Base-by-base conservation (phyloP, 2,329 filamentous ascomycete genomes). In the Colletotrichum acutatum region DNA sequence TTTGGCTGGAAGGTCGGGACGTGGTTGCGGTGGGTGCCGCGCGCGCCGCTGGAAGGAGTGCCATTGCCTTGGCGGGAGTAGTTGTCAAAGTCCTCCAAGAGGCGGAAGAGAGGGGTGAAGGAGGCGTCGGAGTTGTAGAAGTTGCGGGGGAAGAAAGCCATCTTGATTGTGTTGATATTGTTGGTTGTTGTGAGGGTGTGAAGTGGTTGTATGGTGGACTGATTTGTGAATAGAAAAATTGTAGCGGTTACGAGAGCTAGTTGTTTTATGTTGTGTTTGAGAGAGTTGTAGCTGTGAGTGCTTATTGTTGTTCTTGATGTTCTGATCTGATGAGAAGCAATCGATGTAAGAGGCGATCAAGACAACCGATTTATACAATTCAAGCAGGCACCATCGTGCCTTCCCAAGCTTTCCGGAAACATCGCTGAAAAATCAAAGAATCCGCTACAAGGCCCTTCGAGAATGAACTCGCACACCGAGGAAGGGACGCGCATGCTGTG, bases 1-100 rank as follows among this genome's bases (percentile, higher is more conserved):
- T 91, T 93, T 67, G 94, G 94, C 71, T 90, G 88, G 88, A 95
- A 95, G 79, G 89, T 85, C 59, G 85, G 86, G 60, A 88, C 76
- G 71, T 76, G 77, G 56, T 74, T 77, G 68, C 75, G 77, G 64
- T 75, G 66, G 22, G 71, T 74, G 61, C 77, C 76, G 57, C 76
- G 72, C 37, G 62, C 30, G 32, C 42, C 32, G 59, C 77, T 79
- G 46, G 76, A 66, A 59, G 75, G 74, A 42, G 75, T 76, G 19
- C 60, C 66, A 12, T 63, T 59, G 53, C 71, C 74, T 74, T 86
- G 83, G 58, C 83, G 84, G 74, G 83, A 84, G 82, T 91, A 90
- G 79, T 82, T 85, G 79, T 92, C 89, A 76, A 89, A 91, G 82
- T 91, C 90, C 77, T 91, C 89, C 62, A 92, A 87, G 73, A 92